Conservation (phyloP, 495 filamentous ascomycete genomes). For the Parachaetomium inaequale region DNA sequence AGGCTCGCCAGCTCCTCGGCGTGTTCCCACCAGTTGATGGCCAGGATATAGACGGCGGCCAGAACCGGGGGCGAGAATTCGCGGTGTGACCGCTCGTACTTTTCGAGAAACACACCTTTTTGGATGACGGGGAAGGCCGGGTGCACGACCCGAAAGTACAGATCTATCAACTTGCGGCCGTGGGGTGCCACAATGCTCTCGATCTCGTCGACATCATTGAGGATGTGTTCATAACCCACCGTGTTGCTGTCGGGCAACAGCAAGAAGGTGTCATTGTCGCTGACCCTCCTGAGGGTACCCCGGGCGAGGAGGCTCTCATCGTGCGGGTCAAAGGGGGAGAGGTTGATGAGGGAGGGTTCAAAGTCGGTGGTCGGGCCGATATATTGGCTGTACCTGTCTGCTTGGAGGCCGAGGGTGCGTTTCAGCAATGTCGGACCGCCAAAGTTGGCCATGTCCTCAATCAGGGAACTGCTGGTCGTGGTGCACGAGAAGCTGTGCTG, state of each 20-base stretch:
- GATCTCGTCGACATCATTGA: constrained; percentile 70
- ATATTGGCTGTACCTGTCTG: constrained; percentile 59
- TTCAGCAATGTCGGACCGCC: constrained; percentile 58
- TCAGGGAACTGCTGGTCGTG: constrained; percentile 50
- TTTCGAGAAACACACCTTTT: constrained; percentile 81
- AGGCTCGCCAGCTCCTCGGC: constrained; percentile 60
- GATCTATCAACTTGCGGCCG: constrained; percentile 73
- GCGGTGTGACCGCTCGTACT: constrained; percentile 69
- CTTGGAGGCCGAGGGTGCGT: constrained; percentile 62
- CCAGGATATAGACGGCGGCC: constrained; percentile 84
- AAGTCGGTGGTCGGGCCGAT: constrained; percentile 69
- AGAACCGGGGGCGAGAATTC: constrained; percentile 80
- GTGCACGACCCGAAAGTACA: constrained; percentile 86
- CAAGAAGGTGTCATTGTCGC: constrained; percentile 78
- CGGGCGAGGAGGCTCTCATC: constrained; percentile 66
- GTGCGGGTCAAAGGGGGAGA: constrained; percentile 65
- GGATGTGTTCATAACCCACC: constrained; percentile 56
- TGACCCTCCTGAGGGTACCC: constrained; percentile 73
- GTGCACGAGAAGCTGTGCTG: constrained; percentile 54
- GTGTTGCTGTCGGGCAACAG: constrained; percentile 66
- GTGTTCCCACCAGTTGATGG: constrained; percentile 84
- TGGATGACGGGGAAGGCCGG: constrained; percentile 88
- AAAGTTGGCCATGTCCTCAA: constrained; percentile 61
- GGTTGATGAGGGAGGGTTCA: constrained; percentile 67
- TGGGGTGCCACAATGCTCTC: constrained; percentile 80